Conservation (phyloP, 257 asterid species). For the Coffea canephora region DNA sequence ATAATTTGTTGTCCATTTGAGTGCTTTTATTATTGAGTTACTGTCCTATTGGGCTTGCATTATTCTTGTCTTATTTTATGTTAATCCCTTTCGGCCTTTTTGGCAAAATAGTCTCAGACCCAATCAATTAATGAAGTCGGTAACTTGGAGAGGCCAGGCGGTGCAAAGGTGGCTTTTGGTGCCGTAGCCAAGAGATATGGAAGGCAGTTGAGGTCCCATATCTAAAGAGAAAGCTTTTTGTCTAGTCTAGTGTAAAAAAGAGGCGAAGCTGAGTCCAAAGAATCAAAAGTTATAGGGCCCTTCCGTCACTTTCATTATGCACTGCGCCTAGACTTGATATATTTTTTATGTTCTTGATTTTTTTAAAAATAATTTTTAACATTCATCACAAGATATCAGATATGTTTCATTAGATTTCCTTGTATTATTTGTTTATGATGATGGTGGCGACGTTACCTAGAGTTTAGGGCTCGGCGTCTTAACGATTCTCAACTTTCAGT, state of each 20-base stretch:
- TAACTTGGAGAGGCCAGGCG: background rate
- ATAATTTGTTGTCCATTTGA: no score
- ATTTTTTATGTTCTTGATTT: background rate
- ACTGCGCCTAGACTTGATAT: background rate
- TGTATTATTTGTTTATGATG: conserved; percentile 3
- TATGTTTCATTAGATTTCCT: background rate
- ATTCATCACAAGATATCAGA: background rate
- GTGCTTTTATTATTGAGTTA: no score
- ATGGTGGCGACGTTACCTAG: background rate
- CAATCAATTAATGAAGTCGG: background rate
- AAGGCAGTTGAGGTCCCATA: conserved; percentile 9
- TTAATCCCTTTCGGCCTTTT: background rate
- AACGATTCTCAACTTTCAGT: background rate
- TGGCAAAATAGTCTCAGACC: background rate
- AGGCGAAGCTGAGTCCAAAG: conserved; percentile 1
- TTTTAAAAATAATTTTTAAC: background rate
- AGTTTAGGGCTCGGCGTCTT: background rate
- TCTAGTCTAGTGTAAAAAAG: background rate
- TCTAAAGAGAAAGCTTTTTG: background rate
- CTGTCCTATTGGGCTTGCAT: no score
- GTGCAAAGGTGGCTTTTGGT: background rate
- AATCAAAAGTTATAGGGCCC: conserved; percentile 12
- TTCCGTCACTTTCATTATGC: background rate
- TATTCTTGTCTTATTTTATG: no score
- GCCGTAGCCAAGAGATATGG: background rate